A percentile compares a stretch with the other conserved stretches of the same genome.
These are phyloP conservation scores for Rhododendron ferrugineum DNA, from an alignment of 148 eudicot species.

Conservation along the genomic window DNA sequence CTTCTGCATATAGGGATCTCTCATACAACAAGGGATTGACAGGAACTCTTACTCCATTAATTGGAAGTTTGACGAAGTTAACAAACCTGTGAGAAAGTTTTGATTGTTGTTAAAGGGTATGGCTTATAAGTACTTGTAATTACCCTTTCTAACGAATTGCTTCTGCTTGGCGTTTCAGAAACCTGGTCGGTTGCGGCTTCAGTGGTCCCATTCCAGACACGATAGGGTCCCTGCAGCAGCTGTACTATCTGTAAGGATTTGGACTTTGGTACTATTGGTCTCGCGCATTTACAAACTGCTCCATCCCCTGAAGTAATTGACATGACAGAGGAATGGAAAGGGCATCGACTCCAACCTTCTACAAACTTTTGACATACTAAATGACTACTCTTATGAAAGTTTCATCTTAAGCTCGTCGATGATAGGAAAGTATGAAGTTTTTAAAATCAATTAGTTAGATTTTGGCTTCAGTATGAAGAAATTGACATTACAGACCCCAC, in stretches of 20 bases:
- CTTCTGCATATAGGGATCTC: slow-evolving; percentile 48
- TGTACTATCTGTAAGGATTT: slow-evolving; percentile 57
- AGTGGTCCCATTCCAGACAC: slow-evolving; percentile 59
- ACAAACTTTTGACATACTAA: neutral
- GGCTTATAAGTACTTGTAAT: neutral
- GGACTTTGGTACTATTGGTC: neutral
- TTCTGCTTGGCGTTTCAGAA: slow-evolving; percentile 34
- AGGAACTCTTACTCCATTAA: slow-evolving; percentile 56
- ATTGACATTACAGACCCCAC: neutral
- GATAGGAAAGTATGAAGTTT: neutral
- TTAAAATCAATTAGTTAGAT: neutral
- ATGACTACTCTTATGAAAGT: neutral
- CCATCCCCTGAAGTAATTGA: neutral
- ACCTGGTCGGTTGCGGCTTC: slow-evolving; percentile 65
- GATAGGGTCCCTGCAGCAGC: slow-evolving; percentile 53
- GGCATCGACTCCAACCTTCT: neutral
- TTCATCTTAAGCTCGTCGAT: neutral
- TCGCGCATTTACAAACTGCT: neutral
- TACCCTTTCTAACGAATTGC: neutral
- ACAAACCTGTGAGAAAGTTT: slow-evolving; percentile 52
- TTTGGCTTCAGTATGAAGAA: too few relatives aligned
- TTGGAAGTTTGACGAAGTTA: slow-evolving; percentile 52
- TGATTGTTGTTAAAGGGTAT: neutral
- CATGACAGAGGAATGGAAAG: neutral
- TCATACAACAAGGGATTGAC: slow-evolving; percentile 64